Conservation (phyloP, 2,329 filamentous ascomycete species). For the Teratosphaeriaceae sp. region DNA sequence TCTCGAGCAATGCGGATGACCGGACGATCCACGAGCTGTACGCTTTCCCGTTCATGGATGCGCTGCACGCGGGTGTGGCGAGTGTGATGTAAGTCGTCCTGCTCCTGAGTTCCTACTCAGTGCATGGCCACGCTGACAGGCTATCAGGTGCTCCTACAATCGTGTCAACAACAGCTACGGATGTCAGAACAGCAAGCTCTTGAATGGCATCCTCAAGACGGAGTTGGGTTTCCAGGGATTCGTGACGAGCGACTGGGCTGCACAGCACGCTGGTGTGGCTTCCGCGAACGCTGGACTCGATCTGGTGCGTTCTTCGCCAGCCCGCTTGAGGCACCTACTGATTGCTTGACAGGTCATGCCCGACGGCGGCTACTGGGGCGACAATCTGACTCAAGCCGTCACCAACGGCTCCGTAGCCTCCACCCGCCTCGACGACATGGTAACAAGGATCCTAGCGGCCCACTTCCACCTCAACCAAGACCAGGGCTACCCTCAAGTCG, state of each 20-base stretch:
- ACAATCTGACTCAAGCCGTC: conserved; percentile 48
- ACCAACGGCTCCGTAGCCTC: conserved; percentile 53
- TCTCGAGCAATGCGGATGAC: conserved; percentile 32
- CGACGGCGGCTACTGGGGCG: conserved; percentile 33
- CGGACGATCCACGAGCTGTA: conserved; percentile 58
- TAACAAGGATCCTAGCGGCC: conserved; percentile 42
- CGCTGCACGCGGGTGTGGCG: conserved; percentile 20
- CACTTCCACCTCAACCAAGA: conserved; percentile 40
- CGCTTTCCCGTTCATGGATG: conserved; percentile 24
- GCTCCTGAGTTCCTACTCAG: not conserved
- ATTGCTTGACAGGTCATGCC: no score
- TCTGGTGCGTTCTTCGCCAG: no score
- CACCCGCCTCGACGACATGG: conserved; percentile 56
- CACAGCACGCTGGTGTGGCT: conserved; percentile 32
- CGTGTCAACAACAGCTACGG: conserved; percentile 60
- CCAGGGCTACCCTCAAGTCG: not conserved
- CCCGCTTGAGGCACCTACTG: no score
- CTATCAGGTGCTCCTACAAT: conserved; percentile 33
- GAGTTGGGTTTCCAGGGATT: conserved; percentile 66
- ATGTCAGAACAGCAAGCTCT: conserved; percentile 55
- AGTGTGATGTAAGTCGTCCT: conserved; percentile 28
- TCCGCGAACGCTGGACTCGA: not conserved
- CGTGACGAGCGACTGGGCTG: conserved; percentile 30
- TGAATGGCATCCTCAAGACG: conserved; percentile 63
- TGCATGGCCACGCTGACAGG: not conserved